These are phyloP conservation scores for Lodderomyces jiufengensis DNA, from an alignment of 1,139 yeast species.

Conservation along the genomic window DNA sequence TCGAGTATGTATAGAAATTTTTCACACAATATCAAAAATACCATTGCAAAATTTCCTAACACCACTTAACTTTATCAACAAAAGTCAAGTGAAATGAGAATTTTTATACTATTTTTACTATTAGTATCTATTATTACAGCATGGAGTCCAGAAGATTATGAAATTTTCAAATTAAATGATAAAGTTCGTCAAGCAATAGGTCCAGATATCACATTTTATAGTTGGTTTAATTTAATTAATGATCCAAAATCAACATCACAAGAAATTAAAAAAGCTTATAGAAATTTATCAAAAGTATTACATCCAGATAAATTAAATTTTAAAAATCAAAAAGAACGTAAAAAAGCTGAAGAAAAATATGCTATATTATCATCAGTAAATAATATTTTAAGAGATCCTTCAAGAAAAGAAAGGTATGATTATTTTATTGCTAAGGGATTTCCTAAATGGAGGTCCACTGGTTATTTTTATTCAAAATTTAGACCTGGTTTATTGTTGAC, in stretches of 20 bases:
- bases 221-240: conserved; percentile 52
- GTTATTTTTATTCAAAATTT: conserved; percentile 51
- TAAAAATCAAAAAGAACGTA: conserved; percentile 38
- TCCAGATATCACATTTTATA: conserved; percentile 59
- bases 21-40: neutral
- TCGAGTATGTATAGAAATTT: neutral
- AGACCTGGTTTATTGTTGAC: conserved; percentile 60
- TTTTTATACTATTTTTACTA: conserved; percentile 9
- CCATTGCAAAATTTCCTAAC: too few species aligned
- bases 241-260: conserved; percentile 54
- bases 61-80: too few species aligned
- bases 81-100: neutral
- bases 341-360: conserved; percentile 54
- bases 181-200: conserved; percentile 67
- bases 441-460: conserved; percentile 68
- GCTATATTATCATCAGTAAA: conserved; percentile 74
- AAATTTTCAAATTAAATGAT: conserved; percentile 73
- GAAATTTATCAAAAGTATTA: conserved; percentile 62
- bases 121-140: conserved; percentile 22
- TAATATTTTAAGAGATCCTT: conserved; percentile 61
- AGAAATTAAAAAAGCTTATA: conserved; percentile 73
- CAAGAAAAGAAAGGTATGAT: conserved; percentile 73
- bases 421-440: conserved; percentile 82
- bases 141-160: conserved; percentile 64
- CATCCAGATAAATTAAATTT: conserved; percentile 79